Evolutionary conservation across 345 rosid species (phyloP), one percentile per base, ranked within the genome.

Genomic region (Garcia nutans): DNA sequence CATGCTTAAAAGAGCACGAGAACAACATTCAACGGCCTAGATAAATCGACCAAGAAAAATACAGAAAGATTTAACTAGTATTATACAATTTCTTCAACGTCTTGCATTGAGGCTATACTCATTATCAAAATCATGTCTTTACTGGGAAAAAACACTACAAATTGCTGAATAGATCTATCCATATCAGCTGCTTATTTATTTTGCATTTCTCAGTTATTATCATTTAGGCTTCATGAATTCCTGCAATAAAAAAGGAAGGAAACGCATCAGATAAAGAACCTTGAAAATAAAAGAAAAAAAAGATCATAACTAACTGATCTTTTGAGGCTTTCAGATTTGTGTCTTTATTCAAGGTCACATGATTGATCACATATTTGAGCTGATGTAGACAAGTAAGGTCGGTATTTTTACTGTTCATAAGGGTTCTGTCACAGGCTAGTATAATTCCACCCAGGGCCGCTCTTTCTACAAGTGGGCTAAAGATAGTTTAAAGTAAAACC

Each of bases 171-270:
- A 72, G 62, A 64, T 68, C 58, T 74, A 12, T 59, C 50, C 28
- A 70, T 41, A 55, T 52, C 75, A 65, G 80, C 75, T 74, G 24
- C 59, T 80, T 80, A 62, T 74, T 85, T 78, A 76, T 72, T 22
- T 56, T 65, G 45, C 78, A 55, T 1, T 12, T 74, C 68, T 74
- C 73, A 56, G 68, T 71, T 11, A 47, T 44, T 60, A 52, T 78
- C 62, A 41, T 20, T 22, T 54, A 49, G 69, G 78, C 78, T 64
- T 74, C 70, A 63, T 70, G 70, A 75, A 73, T 78, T 73, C 82
- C 89, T 84, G 87, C 69, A 84, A 64, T 13, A 57, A 45, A 64
- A 16, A 72, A 15, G 17, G 44, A 61, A 72, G 13, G 56, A 22
- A 23, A 42, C 37, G 37, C 55, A 24, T 60, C 22, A 60, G 16